Percentiles rank a stretch among this genome's conserved stretches.
phyloP scores from a whole-genome alignment of 1,284 basidiomycete species.

The Irpex sp. region DNA sequence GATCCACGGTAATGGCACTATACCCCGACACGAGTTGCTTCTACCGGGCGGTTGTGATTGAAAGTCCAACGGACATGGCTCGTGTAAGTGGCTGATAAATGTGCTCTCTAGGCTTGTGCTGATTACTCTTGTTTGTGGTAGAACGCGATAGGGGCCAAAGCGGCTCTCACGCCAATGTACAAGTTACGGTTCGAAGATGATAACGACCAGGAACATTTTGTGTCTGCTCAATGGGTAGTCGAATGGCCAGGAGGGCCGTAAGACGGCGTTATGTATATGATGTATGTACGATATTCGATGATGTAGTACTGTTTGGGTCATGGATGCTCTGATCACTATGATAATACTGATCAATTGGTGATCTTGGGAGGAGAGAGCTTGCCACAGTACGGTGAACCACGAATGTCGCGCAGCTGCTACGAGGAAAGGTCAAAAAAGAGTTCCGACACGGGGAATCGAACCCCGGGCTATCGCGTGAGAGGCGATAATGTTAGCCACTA shows the following conservation, averaged over 20 bases:
- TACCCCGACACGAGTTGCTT: constrained; percentile 87
- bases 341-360: too few relatives aligned
- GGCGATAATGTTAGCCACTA: constrained; percentile 11
- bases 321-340: too few relatives aligned
- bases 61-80: constrained; percentile 55
- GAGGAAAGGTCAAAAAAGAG: neutral
- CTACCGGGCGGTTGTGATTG: constrained; percentile 77
- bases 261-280: neutral
- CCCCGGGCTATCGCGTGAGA: constrained; percentile 11
- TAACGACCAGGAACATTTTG: constrained; percentile 72
- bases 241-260: constrained; percentile 55
- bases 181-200: constrained; percentile 82
- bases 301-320: too few relatives aligned
- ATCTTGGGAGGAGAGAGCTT: too few relatives aligned
- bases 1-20: constrained; percentile 74
- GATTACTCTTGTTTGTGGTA: constrained; percentile 8
- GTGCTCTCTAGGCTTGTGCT: constrained; percentile 1
- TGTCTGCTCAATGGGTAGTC: constrained; percentile 71
- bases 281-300: too few relatives aligned
- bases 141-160: constrained; percentile 18
- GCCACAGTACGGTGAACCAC: too few relatives aligned
- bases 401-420: too few relatives aligned
- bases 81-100: constrained; percentile 39
- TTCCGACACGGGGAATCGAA: constrained; percentile 10
- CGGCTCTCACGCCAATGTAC: constrained; percentile 48